Evolutionary conservation across 257 asterid genomes (phyloP), one percentile per base, ranked within the genome.

Genomic region (Mitragyna speciosa): DNA sequence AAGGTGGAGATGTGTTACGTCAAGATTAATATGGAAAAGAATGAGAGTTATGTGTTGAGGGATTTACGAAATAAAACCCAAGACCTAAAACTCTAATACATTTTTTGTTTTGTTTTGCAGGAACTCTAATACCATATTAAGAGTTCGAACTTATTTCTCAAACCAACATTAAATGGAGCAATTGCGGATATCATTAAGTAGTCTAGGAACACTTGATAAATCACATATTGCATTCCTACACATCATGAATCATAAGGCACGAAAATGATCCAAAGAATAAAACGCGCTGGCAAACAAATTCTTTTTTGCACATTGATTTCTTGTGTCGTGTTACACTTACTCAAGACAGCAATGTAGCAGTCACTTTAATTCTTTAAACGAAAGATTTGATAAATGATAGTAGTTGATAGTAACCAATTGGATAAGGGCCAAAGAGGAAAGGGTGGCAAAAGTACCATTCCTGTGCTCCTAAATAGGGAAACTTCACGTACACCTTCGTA

Each of bases 401-500:
- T 22, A 49, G 48, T 28, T 73, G 63, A 26, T 6, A 14, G 45
- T 41, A 24, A 76, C 47, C 66, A 65, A 77, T 30, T 11, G 47
- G 81, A 43, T 6, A 17, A 24, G 19, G 28, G 52, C 19, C 3
- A 30, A 20, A 52, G 72, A 17, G 8, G 10, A 68, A 1, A 33
- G 14, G 30, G 33, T 17, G 61, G n/a, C 72, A 43, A 79, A 74
- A 63, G 72, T 41, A 76, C 43, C 17, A 26, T 1, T 31, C 36
- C n/a, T 78, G 10, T 52, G 7, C 76, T 64, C 26, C 51, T 49
- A 72, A 6, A 54, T 30, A 12, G 59, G 81, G 76, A n/a, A 70
- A 45, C 28, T 76, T 8, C 54, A 39, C 16, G 48, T 30, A 76
- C 76, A 24, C 26, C 33, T 10, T 75, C 47, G 47, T 7, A 36